These are phyloP conservation scores for Adansonia grandidieri DNA, from an alignment of 441 rosid species.

Conservation along the genomic window DNA sequence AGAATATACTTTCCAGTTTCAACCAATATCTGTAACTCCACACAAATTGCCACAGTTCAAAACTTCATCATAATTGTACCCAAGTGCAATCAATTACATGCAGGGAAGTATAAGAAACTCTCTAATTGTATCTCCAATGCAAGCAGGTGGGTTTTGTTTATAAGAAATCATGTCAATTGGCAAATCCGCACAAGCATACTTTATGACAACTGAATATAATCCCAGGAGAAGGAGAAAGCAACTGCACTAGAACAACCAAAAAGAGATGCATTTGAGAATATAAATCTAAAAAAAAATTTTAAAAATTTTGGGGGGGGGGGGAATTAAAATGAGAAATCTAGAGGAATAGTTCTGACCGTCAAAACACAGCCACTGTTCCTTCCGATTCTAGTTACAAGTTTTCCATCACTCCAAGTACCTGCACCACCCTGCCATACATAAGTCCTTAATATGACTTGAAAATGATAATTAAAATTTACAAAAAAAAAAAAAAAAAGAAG, in stretches of 20 bases:
- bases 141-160: neutral
- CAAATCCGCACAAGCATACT: conserved; percentile 7
- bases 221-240: conserved; percentile 6
- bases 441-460: conserved; percentile 65
- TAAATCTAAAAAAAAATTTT: neutral
- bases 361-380: conserved; percentile 84
- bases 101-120: neutral
- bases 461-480: conserved; percentile 19
- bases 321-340: neutral
- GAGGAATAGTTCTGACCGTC: conserved; percentile 60
- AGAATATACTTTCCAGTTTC: neutral
- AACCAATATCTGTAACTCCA: neutral
- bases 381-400: conserved; percentile 95
- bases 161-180: neutral
- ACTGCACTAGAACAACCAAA: conserved; percentile 19
- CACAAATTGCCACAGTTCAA: conserved; percentile 6
- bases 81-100: conserved; percentile 13
- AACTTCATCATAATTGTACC: neutral
- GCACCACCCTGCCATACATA: conserved; percentile 99
- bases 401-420: conserved; percentile 99
- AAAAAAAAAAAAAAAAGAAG: neutral
- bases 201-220: neutral
- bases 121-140: neutral
- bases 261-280: neutral
- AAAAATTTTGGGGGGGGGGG: neutral